Evolutionary conservation across 495 filamentous ascomycete species (phyloP), one percentile per base, ranked within the genome.

Genomic region (Xeromyces bisporus): DNA sequence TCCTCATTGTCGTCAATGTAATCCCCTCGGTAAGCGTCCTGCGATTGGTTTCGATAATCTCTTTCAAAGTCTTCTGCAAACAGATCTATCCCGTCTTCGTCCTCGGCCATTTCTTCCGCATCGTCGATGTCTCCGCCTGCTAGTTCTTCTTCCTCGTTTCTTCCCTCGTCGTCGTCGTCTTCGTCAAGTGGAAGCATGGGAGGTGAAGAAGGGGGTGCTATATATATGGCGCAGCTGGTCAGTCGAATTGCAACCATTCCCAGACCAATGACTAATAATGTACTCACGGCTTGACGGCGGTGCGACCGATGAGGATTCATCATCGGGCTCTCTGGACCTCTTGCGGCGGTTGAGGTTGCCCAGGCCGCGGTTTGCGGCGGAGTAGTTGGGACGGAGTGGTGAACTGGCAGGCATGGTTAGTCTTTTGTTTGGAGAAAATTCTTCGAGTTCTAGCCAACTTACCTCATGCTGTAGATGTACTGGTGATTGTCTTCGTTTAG

Each of bases 51-150:
- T 31, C 63, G 61, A 52, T 94, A 92, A 55, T 94, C 86, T 35
- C 66, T 65, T 53, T 93, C 83, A 52, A 85, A 93, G 38, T 83
- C 78, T 40, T 91, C 80, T 18, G 67, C 78, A 46, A 94, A 94
- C 15, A 99, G 69, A 56, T 99, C 87, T 42, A 94, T 92, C 11
- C 80, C 80, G 26, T 77, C 80, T 42, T 89, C 81, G 44, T 96
- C 89, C 51, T 96, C 91, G 7, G 86, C 91, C 72, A 85, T 72
- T 53, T 99, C 91, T 41, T 96, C 91, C 27, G 83, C 69, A 43
- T 99, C 91, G 34, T 94, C 86, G 41, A 94, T 73, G 44, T 93
- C 84, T 28, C 67, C 75, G 26, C 76, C 62, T 4, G 91, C 51
- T 37, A 84, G 77, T 31, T 69, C 63, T 29, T 82, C 79, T 25